Base-by-base conservation (phyloP, 495 filamentous ascomycete genomes). In the Lasiosphaeria ovina region DNA sequence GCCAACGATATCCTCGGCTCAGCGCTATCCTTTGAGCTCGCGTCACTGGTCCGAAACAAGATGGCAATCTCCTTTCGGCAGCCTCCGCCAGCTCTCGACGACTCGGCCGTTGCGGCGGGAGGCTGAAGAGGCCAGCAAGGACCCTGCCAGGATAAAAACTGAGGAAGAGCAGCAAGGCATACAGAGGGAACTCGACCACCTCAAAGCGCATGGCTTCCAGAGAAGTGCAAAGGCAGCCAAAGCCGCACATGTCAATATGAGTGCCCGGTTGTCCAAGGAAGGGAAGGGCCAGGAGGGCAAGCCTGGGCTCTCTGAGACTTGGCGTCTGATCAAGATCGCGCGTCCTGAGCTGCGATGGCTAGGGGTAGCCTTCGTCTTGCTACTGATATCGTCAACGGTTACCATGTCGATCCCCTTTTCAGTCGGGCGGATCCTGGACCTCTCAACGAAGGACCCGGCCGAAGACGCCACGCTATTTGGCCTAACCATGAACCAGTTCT, bases 361-460 rank as follows among this genome's bases (percentile, higher is more conserved):
- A n/a, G 78, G 79, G 11, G 75, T 87, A 34, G 94, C 94, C 0
- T 92, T 97, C 67, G 72, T 87, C 55, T 88, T 94, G 70, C 81
- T 98, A 54, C 76, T 98, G 36, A 77, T 96, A 50, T 97, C 93
- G 3, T 97, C 92, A 5, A 78, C 83, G 36, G 90, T 98, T 61
- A 94, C 92, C 35, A 95, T 98, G 86, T 90, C 91, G 5, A 90
- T 98, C 58, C 94, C 94, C 16, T 93, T 97, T 66, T 95, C 93
- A 0, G 96, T 98, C 63, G 94, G 94, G 32, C 92, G 90, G 74
- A 94, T 98, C 55, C 81, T 98, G 71, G 95, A 98, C 36, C 68
- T 79, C n/a, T 71, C 75, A 16, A 79, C 77, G 64, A 72, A 72
- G 56, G 72, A 66, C 45, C 51, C 66, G 24, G 68, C 72, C 10